Conservation (phyloP, 768 basidiomycete genomes). For the Hirschioporus abietinus region DNA sequence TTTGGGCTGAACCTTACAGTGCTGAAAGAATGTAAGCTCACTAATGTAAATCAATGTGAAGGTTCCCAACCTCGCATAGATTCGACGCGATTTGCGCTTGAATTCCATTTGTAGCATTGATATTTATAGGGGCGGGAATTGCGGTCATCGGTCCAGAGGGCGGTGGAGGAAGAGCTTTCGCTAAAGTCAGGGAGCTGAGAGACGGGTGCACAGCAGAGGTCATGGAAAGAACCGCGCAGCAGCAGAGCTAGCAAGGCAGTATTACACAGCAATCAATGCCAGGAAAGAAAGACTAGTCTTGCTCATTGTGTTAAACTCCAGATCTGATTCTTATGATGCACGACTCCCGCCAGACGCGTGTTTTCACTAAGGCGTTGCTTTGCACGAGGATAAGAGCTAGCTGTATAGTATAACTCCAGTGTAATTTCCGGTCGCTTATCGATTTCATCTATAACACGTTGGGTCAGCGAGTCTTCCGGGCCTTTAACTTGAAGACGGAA, state of each 20-base stretch:
- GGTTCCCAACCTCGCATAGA: conserved; percentile 46
- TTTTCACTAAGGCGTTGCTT: not conserved
- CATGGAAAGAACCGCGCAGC: conserved; percentile 31
- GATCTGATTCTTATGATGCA: not conserved
- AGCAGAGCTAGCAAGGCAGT: conserved; percentile 17
- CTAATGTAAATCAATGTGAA: conserved; percentile 9
- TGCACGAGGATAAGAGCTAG: not conserved
- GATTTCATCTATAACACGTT: not conserved
- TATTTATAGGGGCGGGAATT: conserved; percentile 12
- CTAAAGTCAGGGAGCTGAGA: conserved; percentile 23
- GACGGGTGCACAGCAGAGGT: conserved; percentile 30
- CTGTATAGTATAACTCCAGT: not conserved
- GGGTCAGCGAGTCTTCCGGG: not conserved
- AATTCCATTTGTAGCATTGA: not conserved
- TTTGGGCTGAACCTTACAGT: conserved; percentile 52
- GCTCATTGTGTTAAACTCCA: not conserved
- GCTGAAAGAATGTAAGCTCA: conserved; percentile 28
- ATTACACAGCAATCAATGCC: not conserved
- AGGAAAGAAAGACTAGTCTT: not conserved
- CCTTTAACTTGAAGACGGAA: not conserved
- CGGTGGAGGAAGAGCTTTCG: conserved; percentile 20
- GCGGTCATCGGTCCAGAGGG: conserved; percentile 17
- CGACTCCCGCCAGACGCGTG: not conserved
- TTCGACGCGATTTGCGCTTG: conserved; percentile 21
- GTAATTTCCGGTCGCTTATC: not conserved